A percentile compares a stretch with the other conserved stretches of the same genome.
Conservation (phyloP, 306 rosid genomes). For the Neltuma alba region DNA sequence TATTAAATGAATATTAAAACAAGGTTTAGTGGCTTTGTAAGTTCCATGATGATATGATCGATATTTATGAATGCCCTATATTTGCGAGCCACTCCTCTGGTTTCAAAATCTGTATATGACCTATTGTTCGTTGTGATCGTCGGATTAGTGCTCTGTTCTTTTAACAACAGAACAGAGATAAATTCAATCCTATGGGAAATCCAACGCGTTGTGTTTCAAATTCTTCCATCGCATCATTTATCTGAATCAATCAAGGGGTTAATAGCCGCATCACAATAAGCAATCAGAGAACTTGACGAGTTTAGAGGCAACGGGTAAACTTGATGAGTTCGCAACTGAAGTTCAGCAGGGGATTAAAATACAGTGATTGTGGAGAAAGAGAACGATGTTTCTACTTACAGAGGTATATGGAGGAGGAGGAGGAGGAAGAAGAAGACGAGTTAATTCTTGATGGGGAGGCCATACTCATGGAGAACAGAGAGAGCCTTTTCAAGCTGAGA, state of each 20-base stretch:
- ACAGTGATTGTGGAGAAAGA: not conserved
- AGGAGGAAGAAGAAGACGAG: not conserved
- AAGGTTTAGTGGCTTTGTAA: too few species aligned
- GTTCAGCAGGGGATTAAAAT: not conserved
- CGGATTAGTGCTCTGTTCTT: not conserved
- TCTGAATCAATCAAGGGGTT: not conserved
- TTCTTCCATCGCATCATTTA: not conserved
- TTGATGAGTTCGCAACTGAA: not conserved
- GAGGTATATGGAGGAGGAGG: not conserved
- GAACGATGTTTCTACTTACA: not conserved
- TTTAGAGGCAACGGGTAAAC: not conserved
- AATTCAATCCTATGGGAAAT: not conserved
- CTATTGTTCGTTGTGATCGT: too few species aligned
- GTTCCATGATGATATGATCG: too few species aligned
- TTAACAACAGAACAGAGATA: not conserved
- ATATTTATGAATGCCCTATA: too few species aligned
- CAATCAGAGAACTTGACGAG: not conserved
- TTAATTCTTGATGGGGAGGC: not conserved
- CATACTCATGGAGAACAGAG: slow-evolving; percentile 40
- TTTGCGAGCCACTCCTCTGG: too few species aligned
- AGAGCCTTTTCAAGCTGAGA: slow-evolving; percentile 72
- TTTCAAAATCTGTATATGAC: too few species aligned
- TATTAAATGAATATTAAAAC: too few species aligned
- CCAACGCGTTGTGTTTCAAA: not conserved
- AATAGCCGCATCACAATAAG: not conserved